These are phyloP conservation scores for Cokeromyces recurvatus DNA, from an alignment of 371 early-diverging fungal genomes.

Conservation along the genomic window DNA sequence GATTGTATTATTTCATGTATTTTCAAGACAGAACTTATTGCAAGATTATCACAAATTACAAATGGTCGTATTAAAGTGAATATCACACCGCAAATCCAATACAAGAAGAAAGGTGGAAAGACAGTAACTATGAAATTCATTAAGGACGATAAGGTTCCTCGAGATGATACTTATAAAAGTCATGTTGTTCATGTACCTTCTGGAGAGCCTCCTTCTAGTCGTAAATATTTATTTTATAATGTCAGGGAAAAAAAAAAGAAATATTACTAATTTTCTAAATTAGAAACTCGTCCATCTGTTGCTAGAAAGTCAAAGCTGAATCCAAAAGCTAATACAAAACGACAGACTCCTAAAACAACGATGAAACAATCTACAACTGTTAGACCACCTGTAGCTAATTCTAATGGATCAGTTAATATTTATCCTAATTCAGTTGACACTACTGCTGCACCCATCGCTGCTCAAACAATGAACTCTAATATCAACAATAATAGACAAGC, in stretches of 20 bases:
- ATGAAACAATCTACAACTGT: too few species aligned
- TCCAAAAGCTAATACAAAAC: too few species aligned
- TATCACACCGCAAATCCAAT: conserved; percentile 54
- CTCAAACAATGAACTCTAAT: too few species aligned
- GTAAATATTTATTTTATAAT: conserved; percentile 19
- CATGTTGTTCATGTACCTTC: conserved; percentile 66
- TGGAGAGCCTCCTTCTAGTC: conserved; percentile 67
- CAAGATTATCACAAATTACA: conserved; percentile 49
- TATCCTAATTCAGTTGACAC: conserved; percentile 5
- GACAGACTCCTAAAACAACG: too few species aligned
- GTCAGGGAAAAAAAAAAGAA: too few species aligned
- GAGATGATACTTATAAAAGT: conserved; percentile 69
- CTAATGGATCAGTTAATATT: too few species aligned
- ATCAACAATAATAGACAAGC: conserved; percentile 13
- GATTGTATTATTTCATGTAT: conserved; percentile 34
- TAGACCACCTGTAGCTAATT: too few species aligned
- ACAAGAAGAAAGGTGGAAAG: conserved; percentile 76
- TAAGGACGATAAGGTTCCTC: conserved; percentile 61
- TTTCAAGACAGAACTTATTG: conserved; percentile 83
- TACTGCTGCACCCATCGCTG: not conserved
- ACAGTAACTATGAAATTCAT: conserved; percentile 69
- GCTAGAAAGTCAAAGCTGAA: too few species aligned
- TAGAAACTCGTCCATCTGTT: too few species aligned
- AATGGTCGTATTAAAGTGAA: conserved; percentile 46
- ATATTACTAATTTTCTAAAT: too few species aligned